Conservation (phyloP, 2,329 filamentous ascomycete species). For the Neophaeococcomyces aloes region DNA sequence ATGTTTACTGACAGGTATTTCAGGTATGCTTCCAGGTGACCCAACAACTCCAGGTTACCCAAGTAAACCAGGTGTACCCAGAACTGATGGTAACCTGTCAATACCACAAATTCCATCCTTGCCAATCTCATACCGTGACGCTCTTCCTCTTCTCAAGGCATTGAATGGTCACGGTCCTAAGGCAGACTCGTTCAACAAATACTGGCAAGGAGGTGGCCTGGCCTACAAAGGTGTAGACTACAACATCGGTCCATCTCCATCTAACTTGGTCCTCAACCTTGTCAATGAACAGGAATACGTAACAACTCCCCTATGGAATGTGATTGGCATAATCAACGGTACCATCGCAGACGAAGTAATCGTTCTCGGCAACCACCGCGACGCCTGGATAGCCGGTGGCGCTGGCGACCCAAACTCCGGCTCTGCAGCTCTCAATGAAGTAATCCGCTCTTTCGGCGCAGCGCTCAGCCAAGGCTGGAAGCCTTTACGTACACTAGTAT, state of each 20-base stretch:
- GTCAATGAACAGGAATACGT: conserved; percentile 54
- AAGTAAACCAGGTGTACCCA: conserved; percentile 77
- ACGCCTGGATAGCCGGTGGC: conserved; percentile 46
- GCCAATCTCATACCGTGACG: conserved; percentile 80
- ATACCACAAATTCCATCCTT: conserved; percentile 83
- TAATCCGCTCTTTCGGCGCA: conserved; percentile 40
- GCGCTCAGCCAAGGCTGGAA: conserved; percentile 42
- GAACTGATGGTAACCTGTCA: conserved; percentile 56
- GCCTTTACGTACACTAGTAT: conserved; percentile 39
- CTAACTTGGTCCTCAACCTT: conserved; percentile 57
- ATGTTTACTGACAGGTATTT: conserved; percentile 16
- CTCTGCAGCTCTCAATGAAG: conserved; percentile 39
- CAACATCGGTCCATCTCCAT: conserved; percentile 72
- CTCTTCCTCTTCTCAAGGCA: conserved; percentile 74
- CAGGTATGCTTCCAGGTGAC: conserved; percentile 54
- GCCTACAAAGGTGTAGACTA: conserved; percentile 72
- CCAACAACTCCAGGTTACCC: conserved; percentile 91
- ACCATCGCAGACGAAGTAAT: conserved; percentile 32
- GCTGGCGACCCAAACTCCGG: conserved; percentile 45
- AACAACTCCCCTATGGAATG: conserved; percentile 22
- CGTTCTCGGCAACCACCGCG: conserved; percentile 44
- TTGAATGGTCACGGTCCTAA: conserved; percentile 81
- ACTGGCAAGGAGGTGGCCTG: conserved; percentile 65
- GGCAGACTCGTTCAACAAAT: conserved; percentile 59
- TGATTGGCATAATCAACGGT: conserved; percentile 24